phyloP scores from a whole-genome alignment of 805 yeast genomes.

The Metschnikowia borealis region DNA sequence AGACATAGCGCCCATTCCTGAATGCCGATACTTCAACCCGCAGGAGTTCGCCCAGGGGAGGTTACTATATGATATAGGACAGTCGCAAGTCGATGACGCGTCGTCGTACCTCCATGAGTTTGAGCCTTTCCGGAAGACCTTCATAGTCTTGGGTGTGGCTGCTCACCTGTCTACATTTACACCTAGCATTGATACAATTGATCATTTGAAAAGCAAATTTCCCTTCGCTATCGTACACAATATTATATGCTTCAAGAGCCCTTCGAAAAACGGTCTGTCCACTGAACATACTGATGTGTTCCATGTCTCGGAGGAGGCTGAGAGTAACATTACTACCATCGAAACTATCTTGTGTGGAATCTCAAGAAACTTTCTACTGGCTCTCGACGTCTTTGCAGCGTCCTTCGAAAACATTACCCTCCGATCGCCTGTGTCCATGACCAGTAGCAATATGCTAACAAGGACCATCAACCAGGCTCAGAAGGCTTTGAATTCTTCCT shows the following conservation, averaged over 20 bases:
- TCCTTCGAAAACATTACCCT: constrained; percentile 76
- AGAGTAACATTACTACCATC: constrained; percentile 23
- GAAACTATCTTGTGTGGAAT: constrained; percentile 76
- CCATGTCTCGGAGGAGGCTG: constrained; percentile 27
- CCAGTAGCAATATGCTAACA: constrained; percentile 44
- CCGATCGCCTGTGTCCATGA: constrained; percentile 72
- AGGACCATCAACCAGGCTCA: constrained; percentile 40
- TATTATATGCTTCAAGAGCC: constrained; percentile 51
- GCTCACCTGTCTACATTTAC: constrained; percentile 18
- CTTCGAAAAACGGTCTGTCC: constrained; percentile 14
- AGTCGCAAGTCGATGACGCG: constrained; percentile 47
- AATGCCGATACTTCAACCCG: constrained; percentile 62
- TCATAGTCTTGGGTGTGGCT: constrained; percentile 52
- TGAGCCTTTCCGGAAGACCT: constrained; percentile 81
- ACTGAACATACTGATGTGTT: constrained; percentile 11
- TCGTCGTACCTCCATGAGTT: constrained; percentile 74
- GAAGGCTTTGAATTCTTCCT: constrained; percentile 40
- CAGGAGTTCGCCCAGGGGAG: constrained; percentile 80
- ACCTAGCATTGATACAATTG: constrained; percentile 5
- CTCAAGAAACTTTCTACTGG: constrained; percentile 56
- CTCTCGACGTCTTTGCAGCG: constrained; percentile 64
- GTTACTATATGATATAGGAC: constrained; percentile 53
- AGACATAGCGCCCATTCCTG: constrained; percentile 64
- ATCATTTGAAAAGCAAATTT: constrained; percentile 38
- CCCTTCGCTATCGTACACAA: constrained; percentile 55